Evolutionary conservation across 768 basidiomycete genomes (phyloP).

Genomic region (Amanita rimosa): DNA sequence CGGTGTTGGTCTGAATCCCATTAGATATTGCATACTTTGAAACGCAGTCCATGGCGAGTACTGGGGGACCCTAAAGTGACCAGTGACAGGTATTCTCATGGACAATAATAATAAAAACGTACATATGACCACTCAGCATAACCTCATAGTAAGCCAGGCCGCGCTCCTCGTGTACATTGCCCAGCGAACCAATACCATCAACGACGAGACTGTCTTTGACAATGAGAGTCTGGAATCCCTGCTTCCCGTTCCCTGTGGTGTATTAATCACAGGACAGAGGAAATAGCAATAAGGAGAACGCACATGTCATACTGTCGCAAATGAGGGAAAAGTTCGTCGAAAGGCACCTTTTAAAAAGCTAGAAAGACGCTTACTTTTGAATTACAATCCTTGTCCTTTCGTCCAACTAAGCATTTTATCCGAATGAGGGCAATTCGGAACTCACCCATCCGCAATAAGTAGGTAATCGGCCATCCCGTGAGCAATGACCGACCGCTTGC

Average conservation of each 20-base stretch:
- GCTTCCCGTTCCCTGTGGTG: conserved; percentile 43
- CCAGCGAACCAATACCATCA: conserved; percentile 59
- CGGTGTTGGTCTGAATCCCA: conserved; percentile 48
- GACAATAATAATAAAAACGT: conserved; percentile 10
- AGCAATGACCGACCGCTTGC: conserved; percentile 49
- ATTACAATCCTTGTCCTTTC: conserved; percentile 46
- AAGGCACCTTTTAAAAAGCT: background rate
- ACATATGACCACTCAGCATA: conserved; percentile 68
- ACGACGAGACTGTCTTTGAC: conserved; percentile 56
- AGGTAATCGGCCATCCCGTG: conserved; percentile 69
- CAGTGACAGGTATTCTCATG: background rate
- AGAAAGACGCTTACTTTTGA: conserved; percentile 37
- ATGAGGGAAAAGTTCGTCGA: background rate
- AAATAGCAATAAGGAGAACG: conserved; percentile 4
- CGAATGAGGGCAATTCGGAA: background rate
- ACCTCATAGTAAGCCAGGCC: conserved; percentile 62
- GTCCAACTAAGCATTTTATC: background rate
- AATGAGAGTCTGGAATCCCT: conserved; percentile 69
- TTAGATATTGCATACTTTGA: conserved; percentile 57
- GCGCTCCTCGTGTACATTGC: conserved; percentile 55
- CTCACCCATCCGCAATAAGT: conserved; percentile 65
- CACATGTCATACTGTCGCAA: conserved; percentile 31
- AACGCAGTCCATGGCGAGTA: conserved; percentile 61
- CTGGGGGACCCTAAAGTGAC: conserved; percentile 43
- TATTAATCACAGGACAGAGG: background rate